These are phyloP conservation scores for Gnomoniopsis sp. DNA, from an alignment of 2,329 filamentous ascomycete species.

Conservation along the genomic window DNA sequence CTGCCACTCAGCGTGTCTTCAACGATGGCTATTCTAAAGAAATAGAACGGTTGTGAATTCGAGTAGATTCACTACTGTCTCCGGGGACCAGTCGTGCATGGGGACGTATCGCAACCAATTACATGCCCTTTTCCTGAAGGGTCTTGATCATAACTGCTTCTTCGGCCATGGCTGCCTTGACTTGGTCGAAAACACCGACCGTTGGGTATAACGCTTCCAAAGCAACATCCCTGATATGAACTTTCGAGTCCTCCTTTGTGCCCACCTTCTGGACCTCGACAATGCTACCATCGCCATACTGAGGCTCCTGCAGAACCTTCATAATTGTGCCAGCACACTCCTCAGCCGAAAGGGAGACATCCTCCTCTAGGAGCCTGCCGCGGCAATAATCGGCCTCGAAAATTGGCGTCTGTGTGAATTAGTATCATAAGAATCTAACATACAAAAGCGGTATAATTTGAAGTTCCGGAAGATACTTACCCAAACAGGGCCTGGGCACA, in stretches of 20 bases:
- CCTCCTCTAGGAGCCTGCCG: constrained; percentile 9
- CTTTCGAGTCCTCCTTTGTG: constrained; percentile 4
- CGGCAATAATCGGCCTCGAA: constrained; percentile 16
- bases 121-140: no score
- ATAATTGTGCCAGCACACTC: constrained; percentile 16
- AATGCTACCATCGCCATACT: constrained; percentile 21
- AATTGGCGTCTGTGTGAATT: constrained; percentile 12
- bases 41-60: no score
- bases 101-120: no score
- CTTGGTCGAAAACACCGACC: background rate
- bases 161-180: constrained; percentile 4
- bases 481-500: constrained; percentile 17
- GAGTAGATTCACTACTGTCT: no score
- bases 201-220: constrained; percentile 10
- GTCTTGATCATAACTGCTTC: constrained; percentile 1
- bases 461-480: background rate
- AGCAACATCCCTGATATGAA: constrained; percentile 18
- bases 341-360: constrained; percentile 10
- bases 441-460: background rate
- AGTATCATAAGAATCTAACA: background rate
- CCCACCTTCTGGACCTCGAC: constrained; percentile 20
- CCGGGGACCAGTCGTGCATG: no score
- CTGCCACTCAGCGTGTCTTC: no score
- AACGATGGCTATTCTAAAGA: no score
- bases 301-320: constrained; percentile 9